phyloP scores from a whole-genome alignment of 1,284 basidiomycete species.

The Ustilago bromivora region DNA sequence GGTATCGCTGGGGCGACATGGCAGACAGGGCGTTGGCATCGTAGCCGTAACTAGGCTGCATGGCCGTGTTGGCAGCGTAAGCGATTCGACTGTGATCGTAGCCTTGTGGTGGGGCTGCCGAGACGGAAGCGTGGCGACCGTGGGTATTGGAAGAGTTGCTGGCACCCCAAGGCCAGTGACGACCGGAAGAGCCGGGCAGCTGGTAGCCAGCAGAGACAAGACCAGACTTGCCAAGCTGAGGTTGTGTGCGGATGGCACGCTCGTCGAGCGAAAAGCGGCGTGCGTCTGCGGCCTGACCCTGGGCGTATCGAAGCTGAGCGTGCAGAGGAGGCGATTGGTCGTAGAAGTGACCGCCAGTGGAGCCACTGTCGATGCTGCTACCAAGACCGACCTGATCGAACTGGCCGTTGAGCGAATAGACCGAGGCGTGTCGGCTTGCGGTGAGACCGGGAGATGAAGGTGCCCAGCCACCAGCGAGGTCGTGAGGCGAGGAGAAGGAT shows the following conservation, averaged over 20 bases:
- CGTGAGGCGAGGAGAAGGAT: constrained; percentile 52
- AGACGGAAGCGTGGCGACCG: constrained; percentile 50
- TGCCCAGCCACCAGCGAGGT: constrained; percentile 47
- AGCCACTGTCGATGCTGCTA: constrained; percentile 47
- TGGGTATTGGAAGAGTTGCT: constrained; percentile 32
- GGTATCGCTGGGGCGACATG: constrained; percentile 51
- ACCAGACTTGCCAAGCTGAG: constrained; percentile 47
- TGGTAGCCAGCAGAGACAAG: constrained; percentile 50
- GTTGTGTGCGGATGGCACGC: constrained; percentile 46
- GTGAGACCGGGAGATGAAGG: constrained; percentile 49
- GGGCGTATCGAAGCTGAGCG: constrained; percentile 48
- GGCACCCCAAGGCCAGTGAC: constrained; percentile 56
- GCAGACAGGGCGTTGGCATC: constrained; percentile 42
- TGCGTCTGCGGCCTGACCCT: constrained; percentile 43
- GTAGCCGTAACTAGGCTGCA: constrained; percentile 41
- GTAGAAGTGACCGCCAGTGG: constrained; percentile 49
- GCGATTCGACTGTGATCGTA: constrained; percentile 51
- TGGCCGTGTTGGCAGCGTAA: constrained; percentile 41
- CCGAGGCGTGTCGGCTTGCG: constrained; percentile 49
- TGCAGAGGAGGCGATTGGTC: constrained; percentile 52
- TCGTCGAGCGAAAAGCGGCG: constrained; percentile 55
- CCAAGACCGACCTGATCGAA: constrained; percentile 52
- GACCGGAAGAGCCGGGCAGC: constrained; percentile 35
- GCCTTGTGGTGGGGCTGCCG: constrained; percentile 43
- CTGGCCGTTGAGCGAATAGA: constrained; percentile 52